A percentile compares a stretch with the other conserved stretches of the same genome.
Conservation (phyloP, 192 early-diverging fungal genomes). For the Coemansia sp. region DNA sequence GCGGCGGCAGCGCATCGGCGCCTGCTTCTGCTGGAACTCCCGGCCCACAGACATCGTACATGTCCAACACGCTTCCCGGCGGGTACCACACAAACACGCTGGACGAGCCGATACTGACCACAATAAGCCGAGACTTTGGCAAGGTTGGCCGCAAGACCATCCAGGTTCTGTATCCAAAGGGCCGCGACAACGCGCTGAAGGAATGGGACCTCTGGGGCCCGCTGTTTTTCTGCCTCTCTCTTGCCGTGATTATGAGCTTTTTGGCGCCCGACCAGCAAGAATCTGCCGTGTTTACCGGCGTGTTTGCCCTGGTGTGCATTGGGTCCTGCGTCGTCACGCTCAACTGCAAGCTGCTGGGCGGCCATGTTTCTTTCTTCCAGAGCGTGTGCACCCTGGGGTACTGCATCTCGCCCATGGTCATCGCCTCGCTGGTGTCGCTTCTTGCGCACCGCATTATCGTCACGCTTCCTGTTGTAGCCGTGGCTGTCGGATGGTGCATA, state of each 20-base stretch:
- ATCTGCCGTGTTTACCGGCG: slow-evolving; percentile 82
- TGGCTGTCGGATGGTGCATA: slow-evolving; percentile 84
- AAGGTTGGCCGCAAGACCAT: slow-evolving; percentile 39
- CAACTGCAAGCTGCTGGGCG: slow-evolving; percentile 94
- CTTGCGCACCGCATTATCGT: slow-evolving; percentile 67
- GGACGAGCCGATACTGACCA: slow-evolving; percentile 92
- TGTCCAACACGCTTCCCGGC: slow-evolving; percentile 43
- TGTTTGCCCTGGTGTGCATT: slow-evolving; percentile 93
- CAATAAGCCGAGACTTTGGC: slow-evolving; percentile 67
- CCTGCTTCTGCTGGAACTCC: slow-evolving; percentile 9
- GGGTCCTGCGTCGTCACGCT: slow-evolving; percentile 94
- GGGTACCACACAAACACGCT: slow-evolving; percentile 71
- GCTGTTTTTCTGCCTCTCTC: slow-evolving; percentile 83
- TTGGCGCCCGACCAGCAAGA: slow-evolving; percentile 77
- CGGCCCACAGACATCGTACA: slow-evolving; percentile 39
- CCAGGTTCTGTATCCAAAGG: slow-evolving; percentile 46
- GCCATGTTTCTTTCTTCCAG: slow-evolving; percentile 94
- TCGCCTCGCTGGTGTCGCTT: slow-evolving; percentile 72
- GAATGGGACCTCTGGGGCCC: slow-evolving; percentile 97
- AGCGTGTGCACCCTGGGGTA: slow-evolving; percentile 95
- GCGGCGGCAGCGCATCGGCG: not conserved
- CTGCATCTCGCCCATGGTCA: slow-evolving; percentile 90
- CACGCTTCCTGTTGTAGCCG: slow-evolving; percentile 68
- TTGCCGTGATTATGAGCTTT: slow-evolving; percentile 83
- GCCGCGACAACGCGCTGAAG: slow-evolving; percentile 42